Conservation (phyloP, 768 basidiomycete genomes). For the Leucocoprinus sp. region DNA sequence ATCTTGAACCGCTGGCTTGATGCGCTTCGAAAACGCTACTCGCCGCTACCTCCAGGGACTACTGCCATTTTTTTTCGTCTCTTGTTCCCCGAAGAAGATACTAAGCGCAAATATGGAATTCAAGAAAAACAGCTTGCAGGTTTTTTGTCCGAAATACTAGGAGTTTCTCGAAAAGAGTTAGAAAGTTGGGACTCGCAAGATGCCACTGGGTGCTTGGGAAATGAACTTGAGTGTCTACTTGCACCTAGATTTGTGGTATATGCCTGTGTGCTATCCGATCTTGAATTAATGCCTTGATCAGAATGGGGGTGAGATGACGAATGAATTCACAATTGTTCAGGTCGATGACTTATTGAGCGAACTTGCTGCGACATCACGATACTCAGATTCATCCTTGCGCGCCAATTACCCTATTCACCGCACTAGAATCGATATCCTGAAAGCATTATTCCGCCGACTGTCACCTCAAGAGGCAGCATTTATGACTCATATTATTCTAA, state of each 20-base stretch:
- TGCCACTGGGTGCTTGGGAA: conserved; percentile 61
- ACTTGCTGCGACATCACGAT: conserved; percentile 60
- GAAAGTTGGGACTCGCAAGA: conserved; percentile 33
- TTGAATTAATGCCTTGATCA: conserved; percentile 9
- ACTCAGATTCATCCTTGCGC: conserved; percentile 43
- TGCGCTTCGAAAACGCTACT: conserved; percentile 31
- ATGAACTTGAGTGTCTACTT: conserved; percentile 45
- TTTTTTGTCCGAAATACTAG: conserved; percentile 42
- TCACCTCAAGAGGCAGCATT: conserved; percentile 57
- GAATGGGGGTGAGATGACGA: conserved; percentile 26
- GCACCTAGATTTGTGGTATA: conserved; percentile 31
- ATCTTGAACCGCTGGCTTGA: conserved; percentile 38
- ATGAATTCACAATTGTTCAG: conserved; percentile 32
- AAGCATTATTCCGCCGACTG: conserved; percentile 50
- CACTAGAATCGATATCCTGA: conserved; percentile 33
- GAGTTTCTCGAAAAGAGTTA: conserved; percentile 24
- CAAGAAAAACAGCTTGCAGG: conserved; percentile 55
- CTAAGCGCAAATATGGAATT: conserved; percentile 60
- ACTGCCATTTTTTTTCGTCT: conserved; percentile 59
- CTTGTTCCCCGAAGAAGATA: conserved; percentile 81
- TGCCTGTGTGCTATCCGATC: not conserved
- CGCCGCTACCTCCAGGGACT: conserved; percentile 43
- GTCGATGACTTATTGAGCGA: conserved; percentile 66
- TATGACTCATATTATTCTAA: conserved; percentile 82
- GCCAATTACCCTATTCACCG: conserved; percentile 20